Evolutionary conservation across 176 grass and related monocot species (phyloP).

Genomic region (Zea mays): DNA sequence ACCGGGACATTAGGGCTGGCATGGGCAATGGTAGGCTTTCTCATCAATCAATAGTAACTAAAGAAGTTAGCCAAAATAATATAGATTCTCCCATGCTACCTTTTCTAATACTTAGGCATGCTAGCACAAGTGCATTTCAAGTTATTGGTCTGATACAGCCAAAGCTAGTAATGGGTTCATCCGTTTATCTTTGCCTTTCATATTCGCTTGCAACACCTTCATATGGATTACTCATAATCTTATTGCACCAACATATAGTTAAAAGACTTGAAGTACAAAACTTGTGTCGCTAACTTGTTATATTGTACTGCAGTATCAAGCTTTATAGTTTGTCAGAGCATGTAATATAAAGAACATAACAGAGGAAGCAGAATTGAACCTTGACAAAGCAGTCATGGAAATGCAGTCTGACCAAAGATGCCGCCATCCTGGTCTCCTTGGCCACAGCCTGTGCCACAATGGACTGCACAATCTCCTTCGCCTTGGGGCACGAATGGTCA

Average conservation of each 20-base stretch:
- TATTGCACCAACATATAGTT: slow-evolving; percentile 17
- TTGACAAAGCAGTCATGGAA: slow-evolving; percentile 68
- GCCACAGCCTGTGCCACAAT: slow-evolving; percentile 75
- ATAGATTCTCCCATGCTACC: slow-evolving; percentile 28
- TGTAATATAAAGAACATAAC: background rate
- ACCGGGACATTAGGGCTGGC: slow-evolving; percentile 36
- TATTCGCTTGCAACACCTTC: background rate
- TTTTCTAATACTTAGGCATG: slow-evolving; percentile 21
- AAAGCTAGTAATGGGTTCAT: background rate
- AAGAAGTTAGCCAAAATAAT: slow-evolving; percentile 3
- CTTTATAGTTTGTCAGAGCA: slow-evolving; percentile 5
- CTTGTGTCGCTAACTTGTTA: background rate
- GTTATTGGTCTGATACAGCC: background rate
- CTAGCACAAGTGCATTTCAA: background rate
- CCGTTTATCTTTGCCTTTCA: background rate
- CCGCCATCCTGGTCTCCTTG: slow-evolving; percentile 78
- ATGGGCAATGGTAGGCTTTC: slow-evolving; percentile 33
- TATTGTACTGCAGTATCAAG: slow-evolving; percentile 21
- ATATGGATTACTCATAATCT: background rate
- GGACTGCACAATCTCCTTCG: slow-evolving; percentile 69
- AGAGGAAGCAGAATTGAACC: slow-evolving; percentile 37
- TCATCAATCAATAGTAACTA: slow-evolving; percentile 20
- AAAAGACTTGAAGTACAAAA: slow-evolving; percentile 3
- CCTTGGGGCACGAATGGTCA: slow-evolving; percentile 68
- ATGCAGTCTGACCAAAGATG: slow-evolving; percentile 73